Evolutionary conservation across 2,329 filamentous ascomycete species (phyloP), one percentile per base, ranked within the genome.

Genomic region (Taxawa tesnikishii): DNA sequence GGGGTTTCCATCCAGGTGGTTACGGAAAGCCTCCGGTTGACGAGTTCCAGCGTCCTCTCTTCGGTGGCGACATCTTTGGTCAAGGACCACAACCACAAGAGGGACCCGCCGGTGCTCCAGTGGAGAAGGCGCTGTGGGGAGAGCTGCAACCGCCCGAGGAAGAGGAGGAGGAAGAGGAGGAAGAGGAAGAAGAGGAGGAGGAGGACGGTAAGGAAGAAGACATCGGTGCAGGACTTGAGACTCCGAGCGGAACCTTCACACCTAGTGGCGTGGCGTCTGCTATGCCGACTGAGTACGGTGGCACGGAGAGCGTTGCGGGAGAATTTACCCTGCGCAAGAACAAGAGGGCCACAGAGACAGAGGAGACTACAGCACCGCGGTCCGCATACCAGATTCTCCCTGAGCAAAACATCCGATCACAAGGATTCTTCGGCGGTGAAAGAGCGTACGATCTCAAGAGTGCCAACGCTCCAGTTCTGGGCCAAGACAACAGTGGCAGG

Each of bases 11-110:
- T 44, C 85, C 88, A 6, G 90, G 90, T 38, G 87, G 88, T 38
- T 98, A 88, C 66, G 90, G 90, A 31, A 96, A 96, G 54, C 88
- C 90, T 1, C 90, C 90, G 0, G 77, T 93, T 1, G 88, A 96
- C 51, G 90, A 96, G 46, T 82, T 83, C 54, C 93, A 94, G 55
- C 69, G 83, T 31, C 87, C 90, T 0, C 64, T 94, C 3, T 96
- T 87, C 51, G 90, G 88, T 32, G 88, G 90, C 44, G 90, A 98
- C 55, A 83, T 96, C 14, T 94, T 94, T 51, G 90, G 90, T 38
- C 74, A 92, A 29, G 63, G 72, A 10, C 67, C 75, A 47, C 66
- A 74, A 44, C 70, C 72, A 41, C 63, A 64, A 16, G 70, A 75
- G 46, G 65, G 71, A 33, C 36, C 33, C 30, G 16, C 39, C 32